Evolutionary conservation across 306 rosid species (phyloP), one percentile per base, ranked within the genome.

Genomic region (Vigna mungo): DNA sequence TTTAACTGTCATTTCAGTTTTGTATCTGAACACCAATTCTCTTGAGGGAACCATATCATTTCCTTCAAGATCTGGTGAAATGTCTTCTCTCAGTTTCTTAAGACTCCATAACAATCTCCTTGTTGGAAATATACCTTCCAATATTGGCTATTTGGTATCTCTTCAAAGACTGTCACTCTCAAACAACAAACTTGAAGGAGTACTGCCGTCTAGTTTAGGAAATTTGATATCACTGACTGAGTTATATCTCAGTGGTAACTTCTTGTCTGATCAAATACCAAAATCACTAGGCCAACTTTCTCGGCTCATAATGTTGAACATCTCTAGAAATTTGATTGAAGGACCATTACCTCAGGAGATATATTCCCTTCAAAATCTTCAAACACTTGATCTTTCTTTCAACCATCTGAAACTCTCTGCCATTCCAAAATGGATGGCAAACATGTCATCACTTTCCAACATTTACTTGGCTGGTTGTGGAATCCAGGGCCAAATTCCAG

Each of bases 381-480:
- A 88, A 71, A 49, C 79, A 9, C 84, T 88, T 51, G 83, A 82
- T 75, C 84, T 82, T 59, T 88, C 90, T 11, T 88, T 84, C 79
- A 88, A 85, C 78, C 71, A 39, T 75, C 66, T 88, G 44, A 74
- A 68, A 54, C 88, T 88, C 82, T 73, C 76, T 20, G 14, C 87
- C 60, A 78, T 86, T 27, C 89, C 90, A 9, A 61, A 66, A 62
- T 86, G 87, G 84, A 37, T 88, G 44, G 74, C 72, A 20, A 65
- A 70, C 68, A 17, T 88, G 80, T 83, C 88, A 9, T 83, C 87
- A 18, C 58, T 88, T 37, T 82, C 88, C 5, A 30, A 27, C 58
- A 71, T 88, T 25, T 76, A 77, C 85, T 70, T 88, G 55, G 92
- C 92, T 14, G 88, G 88, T 6, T 83, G 87, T 72, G 85, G 87